These are phyloP conservation scores for Lichtheimia hyalospora DNA, from an alignment of 371 early-diverging fungal genomes.

Conservation along the genomic window DNA sequence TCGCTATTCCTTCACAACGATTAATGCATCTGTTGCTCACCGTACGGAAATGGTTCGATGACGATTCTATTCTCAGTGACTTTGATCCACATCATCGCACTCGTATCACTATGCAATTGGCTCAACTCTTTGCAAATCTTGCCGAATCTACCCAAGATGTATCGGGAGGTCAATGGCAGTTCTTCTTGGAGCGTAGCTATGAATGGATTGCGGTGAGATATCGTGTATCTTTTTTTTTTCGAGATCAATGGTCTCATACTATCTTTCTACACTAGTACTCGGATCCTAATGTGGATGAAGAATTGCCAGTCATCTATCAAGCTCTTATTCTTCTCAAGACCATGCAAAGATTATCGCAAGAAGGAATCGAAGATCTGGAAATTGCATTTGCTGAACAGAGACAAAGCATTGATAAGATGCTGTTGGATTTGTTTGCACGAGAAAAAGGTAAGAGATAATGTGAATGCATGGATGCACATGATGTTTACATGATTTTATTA, in stretches of 20 bases:
- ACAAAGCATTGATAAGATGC: not conserved
- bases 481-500: not conserved
- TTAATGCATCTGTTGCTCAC: slow-evolving; percentile 47
- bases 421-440: slow-evolving; percentile 11
- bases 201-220: slow-evolving; percentile 34
- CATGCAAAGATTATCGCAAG: slow-evolving; percentile 6
- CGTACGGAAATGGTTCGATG: slow-evolving; percentile 43
- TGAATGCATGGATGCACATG: no score
- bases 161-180: slow-evolving; percentile 57
- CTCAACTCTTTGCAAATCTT: slow-evolving; percentile 38
- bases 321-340: slow-evolving; percentile 13
- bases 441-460: slow-evolving; percentile 9
- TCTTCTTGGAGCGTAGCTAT: slow-evolving; percentile 45
- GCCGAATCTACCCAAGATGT: slow-evolving; percentile 51
- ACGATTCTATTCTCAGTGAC: slow-evolving; percentile 18
- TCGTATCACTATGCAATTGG: slow-evolving; percentile 37
- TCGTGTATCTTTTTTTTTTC: not conserved
- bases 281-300: slow-evolving; percentile 23
- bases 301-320: slow-evolving; percentile 15
- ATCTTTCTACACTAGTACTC: slow-evolving; percentile 14
- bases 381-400: slow-evolving; percentile 6
- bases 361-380: slow-evolving; percentile 11
- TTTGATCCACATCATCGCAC: slow-evolving; percentile 18
- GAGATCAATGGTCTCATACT: not conserved
- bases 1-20: slow-evolving; percentile 50